phyloP scores from a whole-genome alignment of 257 asterid species.

The Solanum chilense region DNA sequence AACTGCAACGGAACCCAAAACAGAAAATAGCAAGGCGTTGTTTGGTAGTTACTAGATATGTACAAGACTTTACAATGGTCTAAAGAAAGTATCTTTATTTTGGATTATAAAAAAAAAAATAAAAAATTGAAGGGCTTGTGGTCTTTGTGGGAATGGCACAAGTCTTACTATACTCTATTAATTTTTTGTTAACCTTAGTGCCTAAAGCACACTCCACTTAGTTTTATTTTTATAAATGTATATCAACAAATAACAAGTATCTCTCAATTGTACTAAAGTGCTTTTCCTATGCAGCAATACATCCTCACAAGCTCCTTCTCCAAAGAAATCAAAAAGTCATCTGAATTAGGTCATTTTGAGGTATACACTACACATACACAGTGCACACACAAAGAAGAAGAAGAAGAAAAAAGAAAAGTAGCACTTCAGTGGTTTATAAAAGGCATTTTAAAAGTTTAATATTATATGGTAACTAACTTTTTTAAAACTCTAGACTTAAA shows the following conservation, averaged over 20 bases:
- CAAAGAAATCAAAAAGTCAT: no score
- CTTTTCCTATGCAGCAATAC: constrained; percentile 21
- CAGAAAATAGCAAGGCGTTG: background rate
- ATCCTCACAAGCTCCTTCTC: background rate
- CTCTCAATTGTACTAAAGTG: constrained; percentile 3
- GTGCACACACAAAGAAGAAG: background rate
- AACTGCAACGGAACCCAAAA: background rate
- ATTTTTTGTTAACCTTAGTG: constrained; percentile 4
- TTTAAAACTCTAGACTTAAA: background rate
- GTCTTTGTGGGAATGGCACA: constrained; percentile 18
- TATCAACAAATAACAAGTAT: background rate
- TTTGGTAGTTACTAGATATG: background rate
- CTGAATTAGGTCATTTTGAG: background rate
- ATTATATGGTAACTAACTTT: background rate
- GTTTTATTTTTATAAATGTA: background rate
- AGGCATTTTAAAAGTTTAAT: background rate
- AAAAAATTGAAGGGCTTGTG: background rate
- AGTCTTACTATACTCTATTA: constrained; percentile 12
- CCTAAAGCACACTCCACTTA: constrained; percentile 46
- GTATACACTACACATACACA: background rate
- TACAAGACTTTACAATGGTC: background rate
- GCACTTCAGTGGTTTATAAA: background rate
- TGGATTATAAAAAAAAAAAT: background rate
- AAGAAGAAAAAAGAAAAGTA: background rate
- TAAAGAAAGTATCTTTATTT: background rate